Evolutionary conservation across 306 rosid species (phyloP).

Genomic region (Medicago truncatula): MtrunA17r5.0-ANR NC_053044.1:26526001-26526500

Average conservation of each 20-base stretch:
- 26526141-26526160: slow-evolving; percentile 4
- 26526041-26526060: too few species aligned
- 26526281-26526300: slow-evolving; percentile 37
- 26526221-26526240: slow-evolving; percentile 42
- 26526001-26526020: too few species aligned
- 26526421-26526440: slow-evolving; percentile 13
- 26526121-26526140: slow-evolving; percentile 10
- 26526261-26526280: slow-evolving; percentile 35
- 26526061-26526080: not conserved
- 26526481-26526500: not conserved
- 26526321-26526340: slow-evolving; percentile 89
- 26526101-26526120: slow-evolving; percentile 12
- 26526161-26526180: slow-evolving; percentile 19
- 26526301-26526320: slow-evolving; percentile 65
- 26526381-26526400: slow-evolving; percentile 97
- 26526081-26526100: slow-evolving; percentile 29
- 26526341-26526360: slow-evolving; percentile 94
- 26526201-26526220: slow-evolving; percentile 15
- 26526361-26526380: slow-evolving; percentile 95
- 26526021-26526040: too few species aligned
- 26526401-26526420: slow-evolving; percentile 79
- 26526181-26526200: slow-evolving; percentile 18
- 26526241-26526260: slow-evolving; percentile 28
- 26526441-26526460: slow-evolving; percentile 30
- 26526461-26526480: slow-evolving; percentile 18